Evolutionary conservation across 495 filamentous ascomycete species (phyloP).

Genomic region (Neurospora africana): DNA sequence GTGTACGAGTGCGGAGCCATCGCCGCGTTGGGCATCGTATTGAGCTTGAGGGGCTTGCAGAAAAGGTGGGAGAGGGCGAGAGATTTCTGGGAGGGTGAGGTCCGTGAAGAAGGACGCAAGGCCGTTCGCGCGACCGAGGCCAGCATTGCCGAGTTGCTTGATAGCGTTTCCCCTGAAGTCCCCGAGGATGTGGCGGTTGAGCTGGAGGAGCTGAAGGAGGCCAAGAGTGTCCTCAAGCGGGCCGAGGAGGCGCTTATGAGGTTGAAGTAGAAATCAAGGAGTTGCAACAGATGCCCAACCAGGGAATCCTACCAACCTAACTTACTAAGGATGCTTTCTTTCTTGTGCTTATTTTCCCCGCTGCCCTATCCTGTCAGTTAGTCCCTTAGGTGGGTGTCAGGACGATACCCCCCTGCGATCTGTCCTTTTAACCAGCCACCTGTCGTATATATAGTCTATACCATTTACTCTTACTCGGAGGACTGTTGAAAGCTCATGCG

Average conservation of each 20-base stretch:
- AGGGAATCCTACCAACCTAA: not conserved
- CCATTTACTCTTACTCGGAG: not conserved
- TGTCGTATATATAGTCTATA: not conserved
- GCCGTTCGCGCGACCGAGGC: constrained; percentile 61
- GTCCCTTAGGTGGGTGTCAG: not conserved
- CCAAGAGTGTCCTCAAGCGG: constrained; percentile 44
- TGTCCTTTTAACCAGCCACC: not conserved
- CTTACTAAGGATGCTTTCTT: not conserved
- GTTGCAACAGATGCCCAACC: not conserved
- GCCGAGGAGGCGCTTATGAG: constrained; percentile 27
- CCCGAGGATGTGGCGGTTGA: constrained; percentile 17
- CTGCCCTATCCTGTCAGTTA: not conserved
- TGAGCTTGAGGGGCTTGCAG: constrained; percentile 65
- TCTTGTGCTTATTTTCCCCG: not conserved
- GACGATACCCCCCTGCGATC: not conserved
- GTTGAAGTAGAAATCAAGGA: constrained; percentile 3
- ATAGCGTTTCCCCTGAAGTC: constrained; percentile 16
- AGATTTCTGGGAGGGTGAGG: constrained; percentile 59
- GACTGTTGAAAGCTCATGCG: not conserved
- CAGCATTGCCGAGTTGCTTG: constrained; percentile 47
- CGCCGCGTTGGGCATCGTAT: constrained; percentile 67
- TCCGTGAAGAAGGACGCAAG: constrained; percentile 70
- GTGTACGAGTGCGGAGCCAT: constrained; percentile 71
- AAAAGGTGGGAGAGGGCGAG: constrained; percentile 65
- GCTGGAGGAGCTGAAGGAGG: constrained; percentile 36